A percentile compares a stretch with the other conserved stretches of the same genome.
phyloP scores from a whole-genome alignment of 495 filamentous ascomycete genomes.

The Penicillium antarcticum region DNA sequence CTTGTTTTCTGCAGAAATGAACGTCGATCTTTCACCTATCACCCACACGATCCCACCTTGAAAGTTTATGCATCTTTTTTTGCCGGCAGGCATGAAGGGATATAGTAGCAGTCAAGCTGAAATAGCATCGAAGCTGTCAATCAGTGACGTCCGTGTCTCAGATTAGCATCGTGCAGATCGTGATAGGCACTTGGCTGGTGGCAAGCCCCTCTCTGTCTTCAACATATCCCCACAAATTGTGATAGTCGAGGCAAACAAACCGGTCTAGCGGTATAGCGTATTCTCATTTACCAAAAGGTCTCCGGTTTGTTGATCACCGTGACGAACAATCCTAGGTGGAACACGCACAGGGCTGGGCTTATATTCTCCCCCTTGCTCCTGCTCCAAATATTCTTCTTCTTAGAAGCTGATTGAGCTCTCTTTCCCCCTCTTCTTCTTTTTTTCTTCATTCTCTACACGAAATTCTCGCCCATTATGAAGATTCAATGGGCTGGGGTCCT shows the following conservation, averaged over 20 bases:
- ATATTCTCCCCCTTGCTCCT: neutral
- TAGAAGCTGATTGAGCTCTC: neutral
- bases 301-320: neutral
- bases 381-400: neutral
- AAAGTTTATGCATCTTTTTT: neutral
- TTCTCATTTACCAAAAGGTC: neutral
- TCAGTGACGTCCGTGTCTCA: neutral
- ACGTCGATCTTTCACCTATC: neutral
- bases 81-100: neutral
- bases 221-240: neutral
- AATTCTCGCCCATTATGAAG: constrained; percentile 3
- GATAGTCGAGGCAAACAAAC: neutral
- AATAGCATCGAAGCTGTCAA: neutral
- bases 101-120: neutral
- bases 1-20: neutral
- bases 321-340: neutral
- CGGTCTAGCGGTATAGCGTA: neutral
- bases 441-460: neutral
- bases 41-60: neutral
- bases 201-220: neutral
- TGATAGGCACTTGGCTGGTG: neutral
- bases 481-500: constrained; percentile 5
- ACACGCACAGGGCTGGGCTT: neutral
- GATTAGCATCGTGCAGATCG: neutral
- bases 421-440: neutral